phyloP scores from a whole-genome alignment of 768 basidiomycete genomes.

The Trametes meyenii region DNA sequence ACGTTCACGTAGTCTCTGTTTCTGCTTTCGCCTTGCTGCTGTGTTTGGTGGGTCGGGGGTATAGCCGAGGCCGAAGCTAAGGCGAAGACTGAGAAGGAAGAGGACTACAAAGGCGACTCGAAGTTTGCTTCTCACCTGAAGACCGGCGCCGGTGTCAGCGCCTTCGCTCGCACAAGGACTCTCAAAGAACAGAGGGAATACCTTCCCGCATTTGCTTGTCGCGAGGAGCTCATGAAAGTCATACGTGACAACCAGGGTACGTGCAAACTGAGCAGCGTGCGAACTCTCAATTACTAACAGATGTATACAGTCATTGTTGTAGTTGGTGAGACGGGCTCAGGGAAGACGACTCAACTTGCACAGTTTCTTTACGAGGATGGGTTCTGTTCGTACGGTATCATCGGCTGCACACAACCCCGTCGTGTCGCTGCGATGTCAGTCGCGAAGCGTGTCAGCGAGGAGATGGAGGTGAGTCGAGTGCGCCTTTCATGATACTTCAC shows the following conservation, averaged over 20 bases:
- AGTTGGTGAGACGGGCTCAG: slow-evolving; percentile 99
- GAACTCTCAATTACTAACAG: background rate
- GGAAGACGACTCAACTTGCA: slow-evolving; percentile 95
- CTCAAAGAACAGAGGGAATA: slow-evolving; percentile 96
- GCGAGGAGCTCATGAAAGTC: slow-evolving; percentile 86
- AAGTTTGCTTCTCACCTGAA: slow-evolving; percentile 98
- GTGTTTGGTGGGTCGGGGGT: slow-evolving; percentile 9
- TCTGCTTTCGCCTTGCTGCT: slow-evolving; percentile 12
- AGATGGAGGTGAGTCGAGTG: slow-evolving; percentile 85
- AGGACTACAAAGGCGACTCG: slow-evolving; percentile 89
- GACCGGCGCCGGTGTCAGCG: slow-evolving; percentile 71
- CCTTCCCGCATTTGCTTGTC: slow-evolving; percentile 94
- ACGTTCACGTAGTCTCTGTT: slow-evolving; percentile 76
- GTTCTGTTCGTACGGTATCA: slow-evolving; percentile 84
- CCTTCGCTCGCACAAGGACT: slow-evolving; percentile 79
- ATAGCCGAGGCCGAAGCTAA: slow-evolving; percentile 54
- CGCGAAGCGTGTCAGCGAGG: slow-evolving; percentile 99
- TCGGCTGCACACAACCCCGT: slow-evolving; percentile 97
- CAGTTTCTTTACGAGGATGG: slow-evolving; percentile 98
- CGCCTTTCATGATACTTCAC: background rate
- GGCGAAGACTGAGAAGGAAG: slow-evolving; percentile 53
- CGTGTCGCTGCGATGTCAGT: slow-evolving; percentile 99
- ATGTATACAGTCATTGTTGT: slow-evolving; percentile 76
- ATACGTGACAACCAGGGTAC: slow-evolving; percentile 95
- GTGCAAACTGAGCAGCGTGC: background rate